These are phyloP conservation scores for Cyclotella kingstonii DNA, from an alignment of 108 stramenopile species.

Conservation along the genomic window DNA sequence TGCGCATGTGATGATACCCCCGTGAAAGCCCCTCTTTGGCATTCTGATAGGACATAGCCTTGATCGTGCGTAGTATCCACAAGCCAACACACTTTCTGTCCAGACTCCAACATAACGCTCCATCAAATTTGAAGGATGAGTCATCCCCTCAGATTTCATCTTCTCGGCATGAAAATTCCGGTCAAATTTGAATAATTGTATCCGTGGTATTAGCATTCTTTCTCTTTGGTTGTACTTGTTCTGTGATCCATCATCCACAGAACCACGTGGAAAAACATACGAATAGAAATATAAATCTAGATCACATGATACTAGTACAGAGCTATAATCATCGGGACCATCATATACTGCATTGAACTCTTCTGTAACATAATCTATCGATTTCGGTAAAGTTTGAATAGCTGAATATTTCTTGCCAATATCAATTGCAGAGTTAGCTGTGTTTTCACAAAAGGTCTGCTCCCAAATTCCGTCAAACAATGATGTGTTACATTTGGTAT, in stretches of 20 bases:
- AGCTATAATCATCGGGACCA: slow-evolving; percentile 52
- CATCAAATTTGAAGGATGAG: slow-evolving; percentile 11
- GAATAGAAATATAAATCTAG: slow-evolving; percentile 67
- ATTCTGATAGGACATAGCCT: slow-evolving; percentile 56
- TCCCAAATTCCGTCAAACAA: slow-evolving; percentile 42
- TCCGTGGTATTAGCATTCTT: slow-evolving; percentile 18
- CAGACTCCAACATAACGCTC: slow-evolving; percentile 75
- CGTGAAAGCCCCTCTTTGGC: slow-evolving; percentile 71
- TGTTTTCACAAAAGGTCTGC: slow-evolving; percentile 32
- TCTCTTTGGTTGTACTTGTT: neutral
- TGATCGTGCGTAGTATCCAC: slow-evolving; percentile 61
- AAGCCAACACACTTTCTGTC: slow-evolving; percentile 72
- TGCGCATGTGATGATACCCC: slow-evolving; percentile 41
- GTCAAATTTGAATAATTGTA: slow-evolving; percentile 44
- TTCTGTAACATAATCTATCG: slow-evolving; percentile 38
- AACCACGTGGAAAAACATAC: slow-evolving; percentile 58
- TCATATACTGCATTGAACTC: slow-evolving; percentile 65
- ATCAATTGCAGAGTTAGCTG: neutral
- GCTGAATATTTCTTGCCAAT: neutral
- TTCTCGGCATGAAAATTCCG: slow-evolving; percentile 13
- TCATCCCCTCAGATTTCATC: slow-evolving; percentile 10
- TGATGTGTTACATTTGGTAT: slow-evolving; percentile 8
- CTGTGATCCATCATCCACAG: slow-evolving; percentile 10
- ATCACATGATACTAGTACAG: slow-evolving; percentile 53
- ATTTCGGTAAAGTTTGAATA: neutral